Percentiles rank a stretch among this genome's conserved stretches.
These are phyloP conservation scores for Tuber brumale DNA, from an alignment of 495 filamentous ascomycete species.

Conservation along the genomic window DNA sequence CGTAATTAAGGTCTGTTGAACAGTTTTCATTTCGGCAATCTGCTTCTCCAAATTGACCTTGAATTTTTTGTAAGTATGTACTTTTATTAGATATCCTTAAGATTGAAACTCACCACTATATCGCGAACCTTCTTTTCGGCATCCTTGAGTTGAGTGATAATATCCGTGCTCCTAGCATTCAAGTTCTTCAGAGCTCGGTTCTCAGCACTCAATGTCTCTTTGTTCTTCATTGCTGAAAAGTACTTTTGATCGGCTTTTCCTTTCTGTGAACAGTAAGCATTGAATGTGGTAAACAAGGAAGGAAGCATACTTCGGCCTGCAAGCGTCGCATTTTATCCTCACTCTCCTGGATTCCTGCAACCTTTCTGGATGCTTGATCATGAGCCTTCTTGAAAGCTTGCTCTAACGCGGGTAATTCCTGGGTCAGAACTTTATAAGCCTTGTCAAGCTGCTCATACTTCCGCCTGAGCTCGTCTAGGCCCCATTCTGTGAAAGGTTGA, in stretches of 20 bases:
- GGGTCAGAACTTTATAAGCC: constrained; percentile 74
- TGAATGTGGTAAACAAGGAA: neutral
- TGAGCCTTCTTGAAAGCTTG: constrained; percentile 80
- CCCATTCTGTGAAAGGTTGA: constrained; percentile 50
- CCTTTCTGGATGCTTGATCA: constrained; percentile 74
- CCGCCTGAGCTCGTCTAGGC: constrained; percentile 61
- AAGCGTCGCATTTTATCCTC: constrained; percentile 74
- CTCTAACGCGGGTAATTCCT: constrained; percentile 79
- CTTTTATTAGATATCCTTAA: constrained; percentile 38
- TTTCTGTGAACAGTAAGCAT: constrained; percentile 49
- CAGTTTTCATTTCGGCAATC: constrained; percentile 68
- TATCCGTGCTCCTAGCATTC: constrained; percentile 84
- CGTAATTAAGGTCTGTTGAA: constrained; percentile 56
- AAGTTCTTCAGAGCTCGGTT: constrained; percentile 69
- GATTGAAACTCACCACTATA: constrained; percentile 34
- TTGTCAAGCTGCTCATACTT: constrained; percentile 67
- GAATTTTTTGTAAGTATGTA: constrained; percentile 50
- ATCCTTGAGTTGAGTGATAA: constrained; percentile 87
- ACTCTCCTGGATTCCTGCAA: constrained; percentile 62
- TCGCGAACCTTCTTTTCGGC: constrained; percentile 53
- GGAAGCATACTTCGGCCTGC: constrained; percentile 54
- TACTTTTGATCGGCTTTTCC: constrained; percentile 96
- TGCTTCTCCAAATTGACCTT: constrained; percentile 88
- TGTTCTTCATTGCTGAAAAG: constrained; percentile 87
- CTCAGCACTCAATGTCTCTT: constrained; percentile 71